Base-by-base conservation (phyloP, 805 yeast species). In the Candida endomychidarum region DNA sequence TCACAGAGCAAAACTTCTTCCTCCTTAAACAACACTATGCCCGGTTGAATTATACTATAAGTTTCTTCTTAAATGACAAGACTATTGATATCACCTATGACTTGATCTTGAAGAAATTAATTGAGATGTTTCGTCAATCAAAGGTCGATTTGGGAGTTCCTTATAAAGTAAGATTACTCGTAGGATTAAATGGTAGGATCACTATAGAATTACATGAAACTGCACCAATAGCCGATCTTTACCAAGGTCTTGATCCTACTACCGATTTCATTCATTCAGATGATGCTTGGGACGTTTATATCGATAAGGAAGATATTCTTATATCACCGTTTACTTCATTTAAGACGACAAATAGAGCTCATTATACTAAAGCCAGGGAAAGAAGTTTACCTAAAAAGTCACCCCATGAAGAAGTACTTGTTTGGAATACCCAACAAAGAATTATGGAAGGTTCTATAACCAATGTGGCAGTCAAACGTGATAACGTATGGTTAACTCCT, bases 401-500 rank as follows among this genome's bases (percentile, higher is more conserved):
- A 0, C 69, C 76, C 0, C 65, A 73, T 18, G 98, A 91, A 54
- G 95, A 88, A 12, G 67, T 91, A 3, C 51, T 91, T 2, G 73
- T 76, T 51, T 45, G 52, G 17, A 87, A 87, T 54, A 60, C 74
- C 5, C 72, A 78, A 1, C 71, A 71, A 6, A 77, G 78, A 42
- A 54, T 88, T 11, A 67, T 82, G 61, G 99, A 91, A 60, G 95
- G 96, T 0, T 78, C 93, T 2, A 81, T 88, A 12, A 80, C 93
- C 10, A 87, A 84, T 51, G 72, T 90, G 8, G 97, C 96, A 0
- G 61, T 89, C 28, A 61, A 56, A 51, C 54, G 50, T 27, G 30
- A 41, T 3, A 53, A 50, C 6, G 56, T 58, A 19, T 93, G 96
- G 91, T 63, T 81, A 3, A 91, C 98, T 0, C 98, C 99, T 1